Base-by-base conservation (phyloP, 2,329 filamentous ascomycete genomes). In the Fusarium nodosum region DNA sequence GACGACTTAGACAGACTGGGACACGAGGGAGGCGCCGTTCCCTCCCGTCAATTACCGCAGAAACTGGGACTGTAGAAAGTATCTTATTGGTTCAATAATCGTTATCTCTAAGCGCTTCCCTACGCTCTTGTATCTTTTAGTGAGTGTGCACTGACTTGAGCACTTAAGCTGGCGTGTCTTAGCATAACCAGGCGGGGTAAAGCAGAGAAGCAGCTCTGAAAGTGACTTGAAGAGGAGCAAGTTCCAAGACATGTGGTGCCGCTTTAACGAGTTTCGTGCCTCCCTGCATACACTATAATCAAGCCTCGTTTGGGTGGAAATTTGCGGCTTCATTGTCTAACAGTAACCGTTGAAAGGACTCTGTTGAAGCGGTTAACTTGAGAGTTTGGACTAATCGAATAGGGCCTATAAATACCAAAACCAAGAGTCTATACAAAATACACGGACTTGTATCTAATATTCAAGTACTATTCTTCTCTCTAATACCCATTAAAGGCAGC, bases 111-210 rank as follows among this genome's bases (percentile, higher is more conserved):
- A 60, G 65, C 62, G 44, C 60, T 48, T 38, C 41, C n/a, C 4
- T 66, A 54, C 56, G 56, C 46, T 62, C 50, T 62, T 66, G 71
- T 75, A 74, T 31, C 66, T 62, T 60, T 60, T 55, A 13, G 75
- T 70, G 75, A 70, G 45, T 31, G 66, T 65, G 68, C 74, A 75
- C 75, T 69, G 68, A 52, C 60, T 67, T 63, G 60, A 73, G 71
- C 61, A 69, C 66, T 42, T 16, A 56, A 44, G 60, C 64, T 64
- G 55, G 70, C n/a, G 34, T 52, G 34, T n/a, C 28, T 41, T 39
- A 18, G 33, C 24, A 20, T 30, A 18, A 39, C 36, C 24, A 39
- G 34, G 48, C 69, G 69, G 69, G 73, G 71, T 65, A 55, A 15
- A 51, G 4, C 34, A 54, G 73, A 71, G 73, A 69, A 56, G 57